Evolutionary conservation across 208 protist species (phyloP), one percentile per base, ranked within the genome.

Genomic region (Trypanosoma theileri): DNA sequence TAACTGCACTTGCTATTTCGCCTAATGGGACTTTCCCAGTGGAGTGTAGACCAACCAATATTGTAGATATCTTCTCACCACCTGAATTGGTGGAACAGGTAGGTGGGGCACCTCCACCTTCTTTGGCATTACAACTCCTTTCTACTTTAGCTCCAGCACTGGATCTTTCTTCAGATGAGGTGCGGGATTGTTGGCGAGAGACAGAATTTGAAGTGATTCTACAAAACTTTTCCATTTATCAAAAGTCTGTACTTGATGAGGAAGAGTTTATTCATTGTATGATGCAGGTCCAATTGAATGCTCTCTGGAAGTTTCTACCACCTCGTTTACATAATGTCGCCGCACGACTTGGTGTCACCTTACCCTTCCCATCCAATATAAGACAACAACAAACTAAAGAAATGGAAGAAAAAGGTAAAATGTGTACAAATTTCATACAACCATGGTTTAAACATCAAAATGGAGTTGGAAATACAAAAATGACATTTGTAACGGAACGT

Each of bases 181-280:
- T 69, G 35, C 46, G 66, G 0, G 45, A 85, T 28, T 69, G 60
- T 58, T 85, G 80, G 80, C 65, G 58, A 26, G 67, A 75, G 48
- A 71, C 65, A 2, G 70, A 69, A 44, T 56, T 88, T 44, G 86
- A 92, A 58, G 14, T 92, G 8, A 60, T 81, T 16, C 62, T 93
- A 40, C 61, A 69, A 46, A 64, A 57, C 41, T 62, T 93, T 41
- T 79, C 82, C 7, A 61, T 82, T 11, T 77, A 83, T 66, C 70
- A 66, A 67, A 59, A 56, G 44, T 19, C 28, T 11, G 24, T 46
- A n/a, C 59, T 88, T 1, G 64, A 68, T 11, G 40, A 74, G 28
- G 65, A 70, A 0, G 58, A 72, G 24, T 86, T 90, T 67, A 41
- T 82, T 44, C 80, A 86, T 35, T 84, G 75, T 55, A 52, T 77